Conservation (phyloP, 1,284 basidiomycete genomes). For the Apiotrichum gamsii region DNA sequence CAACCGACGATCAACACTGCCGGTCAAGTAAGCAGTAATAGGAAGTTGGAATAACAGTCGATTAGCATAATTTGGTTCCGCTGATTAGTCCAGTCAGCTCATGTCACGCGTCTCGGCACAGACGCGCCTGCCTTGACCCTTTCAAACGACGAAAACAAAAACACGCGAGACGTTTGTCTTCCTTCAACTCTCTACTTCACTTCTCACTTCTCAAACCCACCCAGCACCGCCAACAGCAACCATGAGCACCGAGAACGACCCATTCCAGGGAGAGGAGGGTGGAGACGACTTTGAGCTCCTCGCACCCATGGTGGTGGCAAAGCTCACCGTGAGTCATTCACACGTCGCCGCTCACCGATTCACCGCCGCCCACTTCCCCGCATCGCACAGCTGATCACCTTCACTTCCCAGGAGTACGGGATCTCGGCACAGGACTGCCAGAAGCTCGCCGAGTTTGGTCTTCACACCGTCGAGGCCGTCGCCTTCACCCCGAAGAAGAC, state of each 20-base stretch:
- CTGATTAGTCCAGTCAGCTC: too few relatives aligned
- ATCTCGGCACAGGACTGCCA: slow-evolving; percentile 89
- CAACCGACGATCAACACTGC: too few relatives aligned
- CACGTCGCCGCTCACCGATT: too few relatives aligned
- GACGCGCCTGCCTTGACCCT: too few relatives aligned
- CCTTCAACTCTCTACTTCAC: not conserved
- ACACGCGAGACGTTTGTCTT: not conserved
- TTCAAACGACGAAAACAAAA: not conserved
- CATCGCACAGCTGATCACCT: too few relatives aligned
- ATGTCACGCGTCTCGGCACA: not conserved
- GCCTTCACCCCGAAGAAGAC: slow-evolving; percentile 97
- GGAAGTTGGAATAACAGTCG: too few relatives aligned
- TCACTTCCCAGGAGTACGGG: slow-evolving; percentile 73
- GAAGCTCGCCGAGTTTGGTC: slow-evolving; percentile 88
- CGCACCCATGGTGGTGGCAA: slow-evolving; percentile 73
- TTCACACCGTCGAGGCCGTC: slow-evolving; percentile 90
- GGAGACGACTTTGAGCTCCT: slow-evolving; percentile 57
- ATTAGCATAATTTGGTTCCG: too few relatives aligned
- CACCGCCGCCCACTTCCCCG: not conserved
- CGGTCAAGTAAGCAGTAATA: too few relatives aligned
- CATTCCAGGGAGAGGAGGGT: slow-evolving; percentile 46
- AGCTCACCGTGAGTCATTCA: slow-evolving; percentile 56
- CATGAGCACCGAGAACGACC: slow-evolving; percentile 29
- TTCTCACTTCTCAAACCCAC: not conserved
- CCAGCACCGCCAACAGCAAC: not conserved